Evolutionary conservation across 148 eudicot species (phyloP), one percentile per base, ranked within the genome.

Genomic region (Vaccinium darrowii): DNA sequence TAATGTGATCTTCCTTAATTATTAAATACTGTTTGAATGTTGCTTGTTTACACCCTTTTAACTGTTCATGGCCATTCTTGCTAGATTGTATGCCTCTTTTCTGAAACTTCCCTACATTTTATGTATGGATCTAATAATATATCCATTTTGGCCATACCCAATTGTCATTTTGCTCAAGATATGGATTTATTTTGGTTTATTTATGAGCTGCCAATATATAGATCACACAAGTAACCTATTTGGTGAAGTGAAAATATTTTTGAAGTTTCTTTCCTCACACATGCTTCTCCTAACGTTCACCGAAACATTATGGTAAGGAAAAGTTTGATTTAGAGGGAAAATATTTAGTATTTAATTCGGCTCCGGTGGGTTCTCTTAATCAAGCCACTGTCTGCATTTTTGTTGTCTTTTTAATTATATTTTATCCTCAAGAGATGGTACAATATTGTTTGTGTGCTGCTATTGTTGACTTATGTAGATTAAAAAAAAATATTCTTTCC

Each of bases 401-500:
- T 83, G 69, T 56, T 50, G 39, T 83, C 27, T 19, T 16, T 52
- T 71, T 50, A 52, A 71, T 23, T 19, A 14, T 67, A 49, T 30
- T 39, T 56, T 83, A 83, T 56, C 27, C 5, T 52, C 73, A 11
- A 52, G 25, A 72, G 65, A 53, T 82, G 25, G 73, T 69, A 39
- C 21, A 73, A 56, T 54, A 16, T 54, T 54, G 71, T 56, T 54
- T 54, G 71, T 56, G 5, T 73, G 54, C 69, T 73, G 54, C 53
- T 15, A 74, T 73, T 83, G 85, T 83, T 74, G 85, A 83, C 85
- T 74, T 21, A 9, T 23, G 8, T 83, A 3, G 67, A 56, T 36
- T 73, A 56, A 74, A 83, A 10, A 82, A 50, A 10, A 82, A 50
- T 12, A 53, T n/a, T 57, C 10, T 54, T 23, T 33, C 5, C n/a